phyloP scores from a whole-genome alignment of 192 early-diverging fungal genomes.

The Funneliformis mosseae region DNA sequence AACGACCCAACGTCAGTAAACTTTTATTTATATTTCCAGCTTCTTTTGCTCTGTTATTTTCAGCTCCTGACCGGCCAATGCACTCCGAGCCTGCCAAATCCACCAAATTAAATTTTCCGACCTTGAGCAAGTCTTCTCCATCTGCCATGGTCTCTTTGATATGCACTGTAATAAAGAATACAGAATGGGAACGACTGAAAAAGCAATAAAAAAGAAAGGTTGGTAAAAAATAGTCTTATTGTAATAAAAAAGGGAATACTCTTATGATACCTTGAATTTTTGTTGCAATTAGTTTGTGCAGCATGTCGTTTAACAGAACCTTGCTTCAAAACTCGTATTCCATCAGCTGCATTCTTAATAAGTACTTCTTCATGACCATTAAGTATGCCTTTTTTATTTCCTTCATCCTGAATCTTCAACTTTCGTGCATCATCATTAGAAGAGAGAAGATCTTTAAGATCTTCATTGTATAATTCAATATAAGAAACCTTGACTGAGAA shows the following conservation, averaged over 20 bases:
- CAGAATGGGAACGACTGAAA: constrained; percentile 85
- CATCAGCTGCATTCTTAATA: constrained; percentile 74
- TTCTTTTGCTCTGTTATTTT: constrained; percentile 79
- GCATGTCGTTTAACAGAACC: constrained; percentile 75
- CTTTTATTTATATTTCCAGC: constrained; percentile 91
- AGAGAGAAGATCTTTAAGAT: constrained; percentile 87
- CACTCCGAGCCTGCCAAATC: constrained; percentile 96
- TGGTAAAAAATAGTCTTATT: not conserved
- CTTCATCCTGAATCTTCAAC: constrained; percentile 74
- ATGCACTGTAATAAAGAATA: constrained; percentile 89
- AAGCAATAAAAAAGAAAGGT: not conserved
- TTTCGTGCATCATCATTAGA: constrained; percentile 52
- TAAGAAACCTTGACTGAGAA: constrained; percentile 85
- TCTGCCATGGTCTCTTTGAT: constrained; percentile 80
- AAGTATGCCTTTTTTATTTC: constrained; percentile 68
- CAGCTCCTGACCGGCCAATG: constrained; percentile 87
- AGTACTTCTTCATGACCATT: constrained; percentile 82
- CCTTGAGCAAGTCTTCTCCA: constrained; percentile 87
- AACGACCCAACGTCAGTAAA: constrained; percentile 69
- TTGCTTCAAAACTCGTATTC: constrained; percentile 68
- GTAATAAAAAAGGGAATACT: not conserved
- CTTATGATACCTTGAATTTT: constrained; percentile 67
- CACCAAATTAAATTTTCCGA: constrained; percentile 95
- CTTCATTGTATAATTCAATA: constrained; percentile 95
- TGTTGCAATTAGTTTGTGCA: constrained; percentile 89